Conservation (phyloP, 176 grass and related monocot species). For the Echinochloa phyllopogon region DNA sequence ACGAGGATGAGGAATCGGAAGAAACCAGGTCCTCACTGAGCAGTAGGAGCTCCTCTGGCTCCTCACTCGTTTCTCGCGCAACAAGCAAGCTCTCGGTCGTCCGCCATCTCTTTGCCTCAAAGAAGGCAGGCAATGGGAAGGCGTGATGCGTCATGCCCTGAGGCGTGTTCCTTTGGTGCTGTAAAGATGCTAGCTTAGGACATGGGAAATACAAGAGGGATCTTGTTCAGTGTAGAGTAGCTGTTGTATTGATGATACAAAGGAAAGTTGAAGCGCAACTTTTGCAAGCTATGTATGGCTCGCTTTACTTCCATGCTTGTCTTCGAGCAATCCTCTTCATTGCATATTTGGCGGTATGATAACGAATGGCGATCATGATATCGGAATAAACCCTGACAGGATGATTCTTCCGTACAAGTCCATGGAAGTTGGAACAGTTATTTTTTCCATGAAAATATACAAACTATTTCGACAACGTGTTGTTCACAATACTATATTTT, state of each 20-base stretch:
- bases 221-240: constrained; percentile 56
- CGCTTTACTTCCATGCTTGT: constrained; percentile 33
- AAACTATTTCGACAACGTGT: not conserved
- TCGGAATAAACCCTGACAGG: not conserved
- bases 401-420: not conserved
- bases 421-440: not conserved
- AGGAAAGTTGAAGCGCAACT: constrained; percentile 41
- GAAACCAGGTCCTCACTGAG: constrained; percentile 48
- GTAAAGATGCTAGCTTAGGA: constrained; percentile 70
- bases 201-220: constrained; percentile 52
- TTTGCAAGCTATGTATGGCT: constrained; percentile 54
- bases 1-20: constrained; percentile 37
- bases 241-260: constrained; percentile 57
- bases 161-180: constrained; percentile 47
- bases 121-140: constrained; percentile 74
- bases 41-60: constrained; percentile 60
- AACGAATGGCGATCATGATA: not conserved
- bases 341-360: not conserved
- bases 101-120: constrained; percentile 92
- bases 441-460: too few species aligned
- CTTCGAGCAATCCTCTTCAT: not conserved
- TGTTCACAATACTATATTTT: not conserved
- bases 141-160: constrained; percentile 54
- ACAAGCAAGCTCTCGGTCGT: constrained; percentile 91
- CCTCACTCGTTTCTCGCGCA: constrained; percentile 67